Conservation (phyloP, 306 rosid genomes). For the Clitoria ternatea region DNA sequence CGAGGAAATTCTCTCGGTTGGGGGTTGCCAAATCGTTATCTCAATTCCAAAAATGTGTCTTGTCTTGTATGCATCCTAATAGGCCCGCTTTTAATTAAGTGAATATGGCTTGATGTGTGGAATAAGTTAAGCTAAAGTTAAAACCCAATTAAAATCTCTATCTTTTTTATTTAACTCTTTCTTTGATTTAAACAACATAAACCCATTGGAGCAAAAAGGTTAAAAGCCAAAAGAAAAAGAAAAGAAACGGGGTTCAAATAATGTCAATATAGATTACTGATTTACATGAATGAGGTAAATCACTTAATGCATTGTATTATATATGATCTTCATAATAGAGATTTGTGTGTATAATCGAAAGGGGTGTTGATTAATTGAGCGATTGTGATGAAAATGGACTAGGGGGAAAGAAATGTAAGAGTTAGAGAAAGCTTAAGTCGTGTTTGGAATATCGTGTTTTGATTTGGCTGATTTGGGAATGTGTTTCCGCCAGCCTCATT, state of each 20-base stretch:
- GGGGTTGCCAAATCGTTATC: slow-evolving; percentile 43
- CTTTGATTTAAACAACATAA: background rate
- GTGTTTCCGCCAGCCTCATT: slow-evolving; percentile 26
- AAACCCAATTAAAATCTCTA: background rate
- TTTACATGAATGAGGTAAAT: too few relatives aligned
- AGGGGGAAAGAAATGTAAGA: background rate
- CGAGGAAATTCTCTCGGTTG: slow-evolving; percentile 10
- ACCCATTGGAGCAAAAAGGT: slow-evolving; percentile 1
- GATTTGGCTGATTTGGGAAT: slow-evolving; percentile 10
- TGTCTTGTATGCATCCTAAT: slow-evolving; percentile 32
- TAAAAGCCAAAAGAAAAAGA: slow-evolving; percentile 10
- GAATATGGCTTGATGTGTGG: slow-evolving; percentile 8
- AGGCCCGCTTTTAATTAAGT: slow-evolving; percentile 18
- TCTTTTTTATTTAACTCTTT: background rate
- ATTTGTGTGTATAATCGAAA: slow-evolving; percentile 14
- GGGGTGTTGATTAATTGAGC: background rate
- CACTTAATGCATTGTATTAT: too few relatives aligned
- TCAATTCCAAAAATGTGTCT: slow-evolving; percentile 14
- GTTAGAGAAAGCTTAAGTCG: slow-evolving; percentile 6
- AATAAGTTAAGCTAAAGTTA: slow-evolving; percentile 26
- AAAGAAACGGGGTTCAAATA: background rate
- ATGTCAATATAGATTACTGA: slow-evolving; percentile 20
- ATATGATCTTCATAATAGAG: background rate
- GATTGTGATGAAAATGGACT: background rate
- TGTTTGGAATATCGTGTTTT: slow-evolving; percentile 27